Evolutionary conservation across 495 filamentous ascomycete genomes (phyloP).

Genomic region (Poronia punctata): DNA sequence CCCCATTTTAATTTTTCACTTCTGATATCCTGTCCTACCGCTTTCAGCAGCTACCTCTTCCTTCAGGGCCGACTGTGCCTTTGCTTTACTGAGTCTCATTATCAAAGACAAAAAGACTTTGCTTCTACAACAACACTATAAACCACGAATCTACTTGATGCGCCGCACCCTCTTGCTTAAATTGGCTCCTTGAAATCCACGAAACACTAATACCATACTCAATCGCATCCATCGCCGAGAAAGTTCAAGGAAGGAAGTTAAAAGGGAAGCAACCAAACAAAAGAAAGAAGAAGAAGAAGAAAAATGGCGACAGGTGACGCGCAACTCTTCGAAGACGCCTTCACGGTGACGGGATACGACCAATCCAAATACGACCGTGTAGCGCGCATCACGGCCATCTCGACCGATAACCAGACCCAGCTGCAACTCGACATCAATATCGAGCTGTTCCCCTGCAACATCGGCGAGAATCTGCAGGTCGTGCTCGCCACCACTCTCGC

Average conservation of each 20-base stretch:
- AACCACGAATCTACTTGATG: no score
- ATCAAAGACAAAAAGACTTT: no score
- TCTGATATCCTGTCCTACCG: conserved; percentile 16
- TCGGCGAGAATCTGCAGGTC: conserved; percentile 68
- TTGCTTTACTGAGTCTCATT: no score
- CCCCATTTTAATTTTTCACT: conserved; percentile 10
- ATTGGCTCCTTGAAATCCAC: no score
- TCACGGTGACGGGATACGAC: conserved; percentile 72
- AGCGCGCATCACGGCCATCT: conserved; percentile 66
- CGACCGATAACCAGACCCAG: conserved; percentile 58
- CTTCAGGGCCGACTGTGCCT: no score
- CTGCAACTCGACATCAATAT: conserved; percentile 91
- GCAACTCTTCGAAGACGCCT: conserved; percentile 86
- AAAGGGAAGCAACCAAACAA: no score
- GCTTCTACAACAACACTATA: no score
- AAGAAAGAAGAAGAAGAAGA: no score
- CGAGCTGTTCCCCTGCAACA: conserved; percentile 73
- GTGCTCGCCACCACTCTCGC: conserved; percentile 76
- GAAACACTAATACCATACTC: no score
- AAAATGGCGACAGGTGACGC: conserved; percentile 59
- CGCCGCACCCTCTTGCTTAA: no score
- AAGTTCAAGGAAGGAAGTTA: no score
- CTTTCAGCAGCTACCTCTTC: conserved; percentile 18
- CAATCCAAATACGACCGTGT: conserved; percentile 91
- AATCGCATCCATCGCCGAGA: no score